These are phyloP conservation scores for Aspergillaceae sp. DNA, from an alignment of 2,329 filamentous ascomycete species.

Conservation along the genomic window DNA sequence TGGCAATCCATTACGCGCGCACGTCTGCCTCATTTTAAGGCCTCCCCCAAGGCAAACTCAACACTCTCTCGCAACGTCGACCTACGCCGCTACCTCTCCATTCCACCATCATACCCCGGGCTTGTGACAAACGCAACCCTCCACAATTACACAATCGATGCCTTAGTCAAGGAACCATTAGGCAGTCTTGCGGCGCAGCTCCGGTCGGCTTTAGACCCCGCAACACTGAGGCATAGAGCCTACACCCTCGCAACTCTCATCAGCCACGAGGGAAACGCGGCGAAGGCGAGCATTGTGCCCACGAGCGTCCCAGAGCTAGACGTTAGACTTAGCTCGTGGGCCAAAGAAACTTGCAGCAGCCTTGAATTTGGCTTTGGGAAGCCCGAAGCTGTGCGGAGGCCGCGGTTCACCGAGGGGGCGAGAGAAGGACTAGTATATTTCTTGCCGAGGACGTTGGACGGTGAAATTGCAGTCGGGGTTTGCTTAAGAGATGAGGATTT, in stretches of 20 bases:
- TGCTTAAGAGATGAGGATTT: slow-evolving; percentile 43
- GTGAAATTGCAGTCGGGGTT: slow-evolving; percentile 37
- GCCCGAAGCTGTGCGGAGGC: slow-evolving; percentile 42
- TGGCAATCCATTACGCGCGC: slow-evolving; percentile 41
- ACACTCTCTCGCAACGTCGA: slow-evolving; percentile 44
- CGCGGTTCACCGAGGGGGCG: slow-evolving; percentile 33
- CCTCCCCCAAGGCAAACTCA: slow-evolving; percentile 6
- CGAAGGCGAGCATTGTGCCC: slow-evolving; percentile 12
- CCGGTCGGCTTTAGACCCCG: slow-evolving; percentile 31
- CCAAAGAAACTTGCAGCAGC: slow-evolving; percentile 37
- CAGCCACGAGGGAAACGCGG: slow-evolving; percentile 24
- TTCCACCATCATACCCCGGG: slow-evolving; percentile 41
- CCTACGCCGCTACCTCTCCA: slow-evolving; percentile 34
- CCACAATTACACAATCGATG: slow-evolving; percentile 21
- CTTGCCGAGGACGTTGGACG: slow-evolving; percentile 37
- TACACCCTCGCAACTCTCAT: slow-evolving; percentile 37
- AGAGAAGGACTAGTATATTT: slow-evolving; percentile 43
- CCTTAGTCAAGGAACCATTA: slow-evolving; percentile 22
- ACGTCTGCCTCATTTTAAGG: slow-evolving; percentile 30
- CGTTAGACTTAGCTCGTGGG: slow-evolving; percentile 49
- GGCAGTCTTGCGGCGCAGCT: slow-evolving; percentile 32
- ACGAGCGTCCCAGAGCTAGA: slow-evolving; percentile 33
- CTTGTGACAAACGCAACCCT: slow-evolving; percentile 42
- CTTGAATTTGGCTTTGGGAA: slow-evolving; percentile 42
- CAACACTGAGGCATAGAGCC: slow-evolving; percentile 23